Conservation (phyloP, 2,329 filamentous ascomycete species). For the Biscogniauxia mediterranea region DNA sequence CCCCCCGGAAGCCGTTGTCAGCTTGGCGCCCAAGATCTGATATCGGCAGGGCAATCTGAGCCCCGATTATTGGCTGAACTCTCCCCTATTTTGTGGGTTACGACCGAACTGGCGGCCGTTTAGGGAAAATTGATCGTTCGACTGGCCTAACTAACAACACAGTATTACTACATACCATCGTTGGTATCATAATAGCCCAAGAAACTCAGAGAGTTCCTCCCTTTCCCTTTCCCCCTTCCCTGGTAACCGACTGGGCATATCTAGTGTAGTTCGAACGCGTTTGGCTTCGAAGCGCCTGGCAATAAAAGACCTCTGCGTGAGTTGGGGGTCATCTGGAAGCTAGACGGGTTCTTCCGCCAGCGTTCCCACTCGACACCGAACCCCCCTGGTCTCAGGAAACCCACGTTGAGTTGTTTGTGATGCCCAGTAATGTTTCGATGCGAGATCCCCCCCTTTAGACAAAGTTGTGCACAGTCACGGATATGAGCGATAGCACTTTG, state of each 20-base stretch:
- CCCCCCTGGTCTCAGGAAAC: background rate
- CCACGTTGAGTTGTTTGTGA: background rate
- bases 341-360: background rate
- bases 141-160: background rate
- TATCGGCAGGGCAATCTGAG: slow-evolving; percentile 18
- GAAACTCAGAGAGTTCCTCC: background rate
- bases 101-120: background rate
- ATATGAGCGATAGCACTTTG: background rate
- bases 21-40: slow-evolving; percentile 18
- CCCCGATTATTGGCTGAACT: slow-evolving; percentile 14
- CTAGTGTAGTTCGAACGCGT: background rate
- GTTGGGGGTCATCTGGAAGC: background rate
- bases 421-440: background rate
- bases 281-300: background rate
- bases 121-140: background rate
- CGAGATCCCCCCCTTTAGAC: background rate
- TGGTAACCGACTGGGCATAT: background rate
- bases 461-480: background rate
- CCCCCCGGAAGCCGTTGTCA: slow-evolving; percentile 16
- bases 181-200: background rate
- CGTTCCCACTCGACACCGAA: background rate
- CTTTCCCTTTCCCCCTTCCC: too few species aligned
- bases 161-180: background rate
- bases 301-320: background rate
- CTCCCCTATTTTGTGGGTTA: background rate